Base-by-base conservation (phyloP, 371 early-diverging fungal genomes). In the Cokeromyces recurvatus region DNA sequence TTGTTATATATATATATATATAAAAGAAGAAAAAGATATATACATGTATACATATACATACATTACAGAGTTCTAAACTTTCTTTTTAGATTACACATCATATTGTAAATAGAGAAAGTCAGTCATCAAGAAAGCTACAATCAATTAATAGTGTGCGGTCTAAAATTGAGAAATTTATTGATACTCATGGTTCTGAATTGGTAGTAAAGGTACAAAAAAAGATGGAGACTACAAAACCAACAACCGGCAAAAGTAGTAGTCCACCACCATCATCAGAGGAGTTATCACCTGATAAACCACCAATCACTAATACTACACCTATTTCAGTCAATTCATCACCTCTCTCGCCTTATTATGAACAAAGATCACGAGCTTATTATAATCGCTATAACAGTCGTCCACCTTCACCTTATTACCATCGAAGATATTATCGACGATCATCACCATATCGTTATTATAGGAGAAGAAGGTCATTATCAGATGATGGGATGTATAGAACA, bases 81-180 rank as follows among this genome's bases (percentile, higher is more conserved):
- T n/a, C n/a, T n/a, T n/a, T n/a, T n/a, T 54, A 67, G 66, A 55
- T 69, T 14, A 69, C 70, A 19, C 70, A 69, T 48, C 66, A 69
- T 47, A 60, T 69, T 45, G 70, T 69, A 2, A 66, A 69, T 27
- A 43, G 60, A 17, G 70, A 69, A 43, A 41, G 43, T 10, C 57
- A 59, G 21, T 62, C 62, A 24, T 51, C 54, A 0, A 40, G 70
- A 36, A 69, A 58, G 34, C 53, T 62, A 4, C 38, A 51, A n/a
- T 32, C 59, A 2, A 38, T 69, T 32, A 60, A 46, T 34, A 51
- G 51, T 21, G 32, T 65, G 6, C 51, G 63, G 15, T 37, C 54
- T 9, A 69, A 69, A 43, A 69, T 69, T 50, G 70, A 69, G 45
- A 57, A 51, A 37, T 69, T 65, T 27, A 63, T 67, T 20, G 64